Conservation (phyloP, 495 filamentous ascomycete genomes). For the Tuber borchii region DNA sequence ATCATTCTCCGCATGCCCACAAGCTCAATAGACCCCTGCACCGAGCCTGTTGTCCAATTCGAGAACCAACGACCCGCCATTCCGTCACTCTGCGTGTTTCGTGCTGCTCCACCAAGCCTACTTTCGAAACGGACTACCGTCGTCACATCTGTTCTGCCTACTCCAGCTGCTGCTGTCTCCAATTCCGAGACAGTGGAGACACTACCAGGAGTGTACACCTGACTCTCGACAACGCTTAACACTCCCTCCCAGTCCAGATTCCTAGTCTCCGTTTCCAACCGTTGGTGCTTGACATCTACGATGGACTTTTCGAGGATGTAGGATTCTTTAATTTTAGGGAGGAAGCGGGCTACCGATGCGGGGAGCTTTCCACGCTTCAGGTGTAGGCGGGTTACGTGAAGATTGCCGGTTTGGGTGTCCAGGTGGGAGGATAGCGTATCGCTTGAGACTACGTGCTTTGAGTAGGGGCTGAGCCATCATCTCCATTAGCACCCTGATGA, state of each 20-base stretch:
- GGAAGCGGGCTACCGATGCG: slow-evolving; percentile 59
- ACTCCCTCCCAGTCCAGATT: slow-evolving; percentile 90
- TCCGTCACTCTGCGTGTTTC: slow-evolving; percentile 8
- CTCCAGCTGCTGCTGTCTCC: slow-evolving; percentile 31
- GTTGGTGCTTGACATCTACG: slow-evolving; percentile 82
- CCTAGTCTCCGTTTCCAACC: slow-evolving; percentile 75
- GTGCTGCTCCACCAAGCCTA: slow-evolving; percentile 48
- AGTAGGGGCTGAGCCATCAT: slow-evolving; percentile 56
- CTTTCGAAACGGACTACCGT: slow-evolving; percentile 82
- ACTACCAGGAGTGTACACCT: slow-evolving; percentile 54
- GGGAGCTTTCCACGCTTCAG: slow-evolving; percentile 90
- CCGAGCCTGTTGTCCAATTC: slow-evolving; percentile 67
- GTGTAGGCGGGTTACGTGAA: slow-evolving; percentile 84
- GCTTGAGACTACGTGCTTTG: slow-evolving; percentile 87
- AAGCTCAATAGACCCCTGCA: slow-evolving; percentile 83
- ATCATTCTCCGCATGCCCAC: slow-evolving; percentile 78
- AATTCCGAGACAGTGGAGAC: slow-evolving; percentile 13
- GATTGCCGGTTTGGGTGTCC: slow-evolving; percentile 68
- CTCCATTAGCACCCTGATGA: slow-evolving; percentile 11
- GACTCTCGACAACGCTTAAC: slow-evolving; percentile 82
- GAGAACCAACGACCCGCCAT: slow-evolving; percentile 55
- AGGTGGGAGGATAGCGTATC: slow-evolving; percentile 86
- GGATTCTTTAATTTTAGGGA: slow-evolving; percentile 58
- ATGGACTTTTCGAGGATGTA: slow-evolving; percentile 89
- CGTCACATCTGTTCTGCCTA: slow-evolving; percentile 69